Evolutionary conservation across 1,284 basidiomycete species (phyloP), one percentile per base, ranked within the genome.

Genomic region (Xerocomus cyaneibrunnescens): DNA sequence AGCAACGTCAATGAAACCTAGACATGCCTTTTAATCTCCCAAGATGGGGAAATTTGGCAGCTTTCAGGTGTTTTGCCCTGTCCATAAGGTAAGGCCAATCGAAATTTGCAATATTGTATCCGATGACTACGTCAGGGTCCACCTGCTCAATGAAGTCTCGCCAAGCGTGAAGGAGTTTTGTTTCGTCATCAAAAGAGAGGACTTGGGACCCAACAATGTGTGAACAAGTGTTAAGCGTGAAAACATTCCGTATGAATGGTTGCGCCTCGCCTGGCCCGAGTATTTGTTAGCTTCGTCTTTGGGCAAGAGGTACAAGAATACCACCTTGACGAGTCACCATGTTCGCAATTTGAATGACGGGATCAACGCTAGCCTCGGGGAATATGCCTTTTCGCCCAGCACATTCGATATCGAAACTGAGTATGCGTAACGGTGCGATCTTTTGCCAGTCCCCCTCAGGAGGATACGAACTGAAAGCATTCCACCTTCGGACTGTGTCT

Each of bases 321-420:
- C 57, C 72, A 92, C 94, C 94, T 80, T 98, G 95, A 3, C 88
- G 79, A 27, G 94, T 97, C 1, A 98, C 94, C 94, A 98, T 97
- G 66, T 93, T 95, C 1, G 94, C 94, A 52, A 98, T 97, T 64
- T 98, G 94, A 62, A 98, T 98, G 52, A 98, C 92, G 3, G 94
- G 94, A 67, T 98, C 94, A 22, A 81, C 71, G 14, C 86, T 75
- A 3, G 94, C 79, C 66, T 98, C 95, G 0, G 94, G 94, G 65
- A 98, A 98, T 58, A 97, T 89, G 39, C 94, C 94, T 64, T 97
- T 97, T 19, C 95, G 79, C 23, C 94, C 94, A 0, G 94, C 95
- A 72, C 94, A 98, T 71, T 98, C 94, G 60, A 98, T 97, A 81
- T 98, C 94, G 61, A 98, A 98, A 62, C 92, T 95, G 23, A 98